Conservation (phyloP, 768 basidiomycete species). For the Galerina marginata region DNA sequence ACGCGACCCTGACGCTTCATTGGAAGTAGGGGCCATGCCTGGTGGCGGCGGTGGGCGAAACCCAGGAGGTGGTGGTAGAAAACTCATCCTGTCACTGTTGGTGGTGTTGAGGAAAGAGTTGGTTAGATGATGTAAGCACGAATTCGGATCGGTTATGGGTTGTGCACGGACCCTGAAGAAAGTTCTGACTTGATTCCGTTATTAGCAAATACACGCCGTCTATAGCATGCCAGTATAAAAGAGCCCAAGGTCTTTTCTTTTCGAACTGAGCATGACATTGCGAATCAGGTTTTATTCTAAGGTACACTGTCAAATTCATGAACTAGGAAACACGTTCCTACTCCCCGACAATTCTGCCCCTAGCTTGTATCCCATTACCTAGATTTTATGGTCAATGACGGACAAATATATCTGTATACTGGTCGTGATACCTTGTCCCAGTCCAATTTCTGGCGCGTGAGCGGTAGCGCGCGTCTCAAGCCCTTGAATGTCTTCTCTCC, state of each 20-base stretch:
- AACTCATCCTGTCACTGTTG: slow-evolving; percentile 53
- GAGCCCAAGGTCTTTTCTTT: too few species aligned
- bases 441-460: slow-evolving; percentile 93
- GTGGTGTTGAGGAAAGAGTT: slow-evolving; percentile 44
- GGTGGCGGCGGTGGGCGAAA: slow-evolving; percentile 56
- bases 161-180: slow-evolving; percentile 46
- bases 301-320: slow-evolving; percentile 7
- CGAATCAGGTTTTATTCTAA: not conserved
- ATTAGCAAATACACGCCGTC: too few species aligned
- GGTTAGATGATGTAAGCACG: slow-evolving; percentile 47
- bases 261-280: not conserved
- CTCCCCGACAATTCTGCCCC: slow-evolving; percentile 77
- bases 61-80: slow-evolving; percentile 61
- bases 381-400: slow-evolving; percentile 1
- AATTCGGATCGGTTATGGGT: slow-evolving; percentile 17
- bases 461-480: slow-evolving; percentile 85
- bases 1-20: slow-evolving; percentile 46
- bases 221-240: too few species aligned
- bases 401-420: not conserved
- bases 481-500: slow-evolving; percentile 94
- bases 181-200: slow-evolving; percentile 2
- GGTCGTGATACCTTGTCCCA: slow-evolving; percentile 81
- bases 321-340: slow-evolving; percentile 56
- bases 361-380: slow-evolving; percentile 69
- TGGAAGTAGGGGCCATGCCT: slow-evolving; percentile 51